phyloP scores from a whole-genome alignment of 2,329 filamentous ascomycete genomes.

The Ascochyta fabae region DNA sequence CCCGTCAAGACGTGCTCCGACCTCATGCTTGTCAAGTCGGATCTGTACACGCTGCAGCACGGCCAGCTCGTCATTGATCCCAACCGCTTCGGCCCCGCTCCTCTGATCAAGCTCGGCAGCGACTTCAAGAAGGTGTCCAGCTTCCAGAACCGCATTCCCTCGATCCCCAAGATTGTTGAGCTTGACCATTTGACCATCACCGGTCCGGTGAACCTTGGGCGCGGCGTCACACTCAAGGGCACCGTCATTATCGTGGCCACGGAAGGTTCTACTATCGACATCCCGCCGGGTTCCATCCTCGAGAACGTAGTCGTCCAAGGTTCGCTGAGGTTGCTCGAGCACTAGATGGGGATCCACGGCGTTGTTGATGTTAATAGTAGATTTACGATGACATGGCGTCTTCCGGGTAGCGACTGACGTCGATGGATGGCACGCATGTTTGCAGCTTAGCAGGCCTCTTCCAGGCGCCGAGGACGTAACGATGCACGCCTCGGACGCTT shows the following conservation, averaged over 20 bases:
- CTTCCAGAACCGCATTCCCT: constrained; percentile 86
- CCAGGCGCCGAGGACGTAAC: constrained; percentile 21
- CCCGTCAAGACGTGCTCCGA: constrained; percentile 99
- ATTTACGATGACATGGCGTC: constrained; percentile 34
- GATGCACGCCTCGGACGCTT: constrained; percentile 25
- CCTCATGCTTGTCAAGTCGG: constrained; percentile 99
- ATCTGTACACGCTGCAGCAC: constrained; percentile 98
- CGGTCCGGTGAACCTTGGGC: constrained; percentile 93
- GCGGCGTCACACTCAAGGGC: constrained; percentile 94
- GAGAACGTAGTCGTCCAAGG: constrained; percentile 99
- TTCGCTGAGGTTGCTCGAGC: constrained; percentile 78
- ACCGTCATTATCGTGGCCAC: constrained; percentile 99
- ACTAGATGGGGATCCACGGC: constrained; percentile 53
- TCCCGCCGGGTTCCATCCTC: constrained; percentile 93
- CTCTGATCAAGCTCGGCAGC: constrained; percentile 96
- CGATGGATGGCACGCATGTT: constrained; percentile 31
- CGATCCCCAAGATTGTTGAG: constrained; percentile 89
- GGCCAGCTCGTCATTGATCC: constrained; percentile 97
- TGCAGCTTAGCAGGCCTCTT: constrained; percentile 29
- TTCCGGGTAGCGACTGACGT: constrained; percentile 26
- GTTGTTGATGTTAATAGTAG: constrained; percentile 28
- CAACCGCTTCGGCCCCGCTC: constrained; percentile 93
- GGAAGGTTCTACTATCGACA: constrained; percentile 96
- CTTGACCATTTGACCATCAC: constrained; percentile 97
- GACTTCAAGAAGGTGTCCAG: constrained; percentile 99